Base-by-base conservation (phyloP, 192 early-diverging fungal genomes). In the Linderina pennispora region DNA sequence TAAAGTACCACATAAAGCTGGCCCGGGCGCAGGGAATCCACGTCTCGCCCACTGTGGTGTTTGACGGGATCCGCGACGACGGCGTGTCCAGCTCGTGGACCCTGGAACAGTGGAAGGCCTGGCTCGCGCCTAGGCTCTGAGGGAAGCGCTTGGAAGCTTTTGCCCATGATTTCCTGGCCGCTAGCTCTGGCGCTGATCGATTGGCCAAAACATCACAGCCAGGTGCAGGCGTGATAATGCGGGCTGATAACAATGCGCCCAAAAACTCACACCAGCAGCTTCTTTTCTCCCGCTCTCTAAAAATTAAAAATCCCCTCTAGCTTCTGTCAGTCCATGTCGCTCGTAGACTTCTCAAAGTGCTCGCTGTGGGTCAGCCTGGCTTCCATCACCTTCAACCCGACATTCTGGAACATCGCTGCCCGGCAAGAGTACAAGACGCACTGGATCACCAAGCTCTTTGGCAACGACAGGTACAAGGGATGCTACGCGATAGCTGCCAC, bases 351-450 rank as follows among this genome's bases (percentile, higher is more conserved):
- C 47, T 53, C 53, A 33, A 68, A 88, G 55, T 59, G 78, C 15
- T 73, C 79, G 17, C 71, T 95, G 32, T 89, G 82, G 76, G 40
- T 83, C 35, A 52, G 84, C 17, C 59, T 86, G 16, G 84, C 65
- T 10, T 80, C 77, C 44, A 87, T 95, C 35, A 48, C 85, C 14
- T 92, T 95, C 74, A 92, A 91, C 44, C 92, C 92, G 33, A 58
- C 79, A 18, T 87, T 84, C 56, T 95, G 92, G 92, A 95, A 95
- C 69, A 80, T 88, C 22, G 87, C 83, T 8, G 92, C 92, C 9
- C 78, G 88, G 23, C 78, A 70, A 58, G 91, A 95, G 67, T 87
- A 91, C 73, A 78, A 63, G 55, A 79, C 77, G 11, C 69, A 83
- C 37, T 80, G 82, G 50, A 66, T 92, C 9, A 88, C 85, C 5